A percentile compares a stretch with the other conserved stretches of the same genome.
These are phyloP conservation scores for Neurospora sp. DNA, from an alignment of 2,329 filamentous ascomycete species.

Conservation along the genomic window DNA sequence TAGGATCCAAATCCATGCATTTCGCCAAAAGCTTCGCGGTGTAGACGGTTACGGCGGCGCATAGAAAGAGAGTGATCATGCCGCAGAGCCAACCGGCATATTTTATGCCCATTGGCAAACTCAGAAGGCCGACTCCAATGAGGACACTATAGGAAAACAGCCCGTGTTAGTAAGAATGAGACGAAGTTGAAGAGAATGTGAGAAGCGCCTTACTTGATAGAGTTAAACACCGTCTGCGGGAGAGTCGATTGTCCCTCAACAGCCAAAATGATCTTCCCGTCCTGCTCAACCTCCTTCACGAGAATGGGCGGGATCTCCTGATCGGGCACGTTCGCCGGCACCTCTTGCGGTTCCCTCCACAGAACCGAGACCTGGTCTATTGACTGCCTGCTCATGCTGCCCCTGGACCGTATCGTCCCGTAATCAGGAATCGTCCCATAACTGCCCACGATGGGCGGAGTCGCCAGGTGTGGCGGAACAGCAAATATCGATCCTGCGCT, in stretches of 20 bases:
- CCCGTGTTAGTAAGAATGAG: conserved; percentile 4
- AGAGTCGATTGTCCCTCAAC: conserved; percentile 91
- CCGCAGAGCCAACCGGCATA: conserved; percentile 86
- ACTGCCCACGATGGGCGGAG: conserved; percentile 61
- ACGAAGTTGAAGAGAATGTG: neutral
- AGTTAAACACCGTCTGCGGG: conserved; percentile 93
- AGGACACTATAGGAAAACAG: conserved; percentile 43
- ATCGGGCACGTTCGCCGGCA: conserved; percentile 35
- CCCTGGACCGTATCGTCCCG: conserved; percentile 38
- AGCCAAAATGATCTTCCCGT: conserved; percentile 73
- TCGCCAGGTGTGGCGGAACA: conserved; percentile 50
- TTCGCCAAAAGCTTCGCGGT: conserved; percentile 78
- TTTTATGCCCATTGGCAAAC: conserved; percentile 76
- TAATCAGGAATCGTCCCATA: conserved; percentile 51
- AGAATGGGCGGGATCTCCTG: conserved; percentile 63
- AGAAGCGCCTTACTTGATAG: conserved; percentile 52
- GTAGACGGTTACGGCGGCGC: conserved; percentile 69
- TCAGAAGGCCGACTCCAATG: conserved; percentile 82
- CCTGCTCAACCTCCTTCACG: conserved; percentile 83
- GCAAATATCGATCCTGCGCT: conserved; percentile 43
- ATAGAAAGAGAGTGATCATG: conserved; percentile 60
- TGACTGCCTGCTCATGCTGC: conserved; percentile 28
- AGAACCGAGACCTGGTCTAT: conserved; percentile 42
- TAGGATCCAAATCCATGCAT: conserved; percentile 78
- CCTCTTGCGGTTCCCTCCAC: conserved; percentile 44